A percentile compares a stretch with the other conserved stretches of the same genome.
These are phyloP conservation scores for Elsinoe ampelina DNA, from an alignment of 2,329 filamentous ascomycete species.

Conservation along the genomic window DNA sequence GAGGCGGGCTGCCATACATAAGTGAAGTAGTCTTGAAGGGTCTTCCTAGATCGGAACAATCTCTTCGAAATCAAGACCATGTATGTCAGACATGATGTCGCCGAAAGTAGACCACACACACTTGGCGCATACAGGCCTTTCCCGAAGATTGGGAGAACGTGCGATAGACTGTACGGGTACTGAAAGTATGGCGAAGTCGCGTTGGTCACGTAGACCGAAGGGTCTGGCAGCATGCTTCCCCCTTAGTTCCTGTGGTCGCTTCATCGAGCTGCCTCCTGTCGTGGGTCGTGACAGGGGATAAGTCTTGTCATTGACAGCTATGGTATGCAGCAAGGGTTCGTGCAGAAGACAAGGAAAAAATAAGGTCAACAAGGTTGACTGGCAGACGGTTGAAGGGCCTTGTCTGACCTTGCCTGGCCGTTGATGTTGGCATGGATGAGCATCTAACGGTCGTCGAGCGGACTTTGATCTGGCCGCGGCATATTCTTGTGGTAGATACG, in stretches of 20 bases:
- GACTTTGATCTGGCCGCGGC: background rate
- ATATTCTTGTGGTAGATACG: no score
- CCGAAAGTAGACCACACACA: constrained; percentile 22
- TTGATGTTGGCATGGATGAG: background rate
- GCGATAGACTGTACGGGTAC: constrained; percentile 21
- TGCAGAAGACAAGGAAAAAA: background rate
- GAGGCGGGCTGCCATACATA: constrained; percentile 20
- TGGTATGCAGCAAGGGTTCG: background rate
- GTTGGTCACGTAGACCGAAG: background rate
- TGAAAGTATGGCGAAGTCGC: constrained; percentile 20
- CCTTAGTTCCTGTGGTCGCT: no score
- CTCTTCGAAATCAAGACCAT: constrained; percentile 23
- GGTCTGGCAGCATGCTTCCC: background rate
- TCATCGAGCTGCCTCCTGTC: background rate
- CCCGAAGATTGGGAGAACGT: constrained; percentile 17
- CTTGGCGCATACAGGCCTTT: constrained; percentile 23
- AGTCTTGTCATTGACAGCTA: background rate
- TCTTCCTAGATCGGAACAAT: constrained; percentile 18
- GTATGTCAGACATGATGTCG: constrained; percentile 20
- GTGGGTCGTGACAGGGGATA: background rate
- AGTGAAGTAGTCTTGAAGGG: constrained; percentile 21
- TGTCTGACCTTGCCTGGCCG: background rate
- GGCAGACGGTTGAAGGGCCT: background rate
- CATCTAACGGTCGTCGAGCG: background rate
- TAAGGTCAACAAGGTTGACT: background rate